Evolutionary conservation across 495 filamentous ascomycete species (phyloP), one percentile per base, ranked within the genome.

Genomic region (Penicillium argentinense): DNA sequence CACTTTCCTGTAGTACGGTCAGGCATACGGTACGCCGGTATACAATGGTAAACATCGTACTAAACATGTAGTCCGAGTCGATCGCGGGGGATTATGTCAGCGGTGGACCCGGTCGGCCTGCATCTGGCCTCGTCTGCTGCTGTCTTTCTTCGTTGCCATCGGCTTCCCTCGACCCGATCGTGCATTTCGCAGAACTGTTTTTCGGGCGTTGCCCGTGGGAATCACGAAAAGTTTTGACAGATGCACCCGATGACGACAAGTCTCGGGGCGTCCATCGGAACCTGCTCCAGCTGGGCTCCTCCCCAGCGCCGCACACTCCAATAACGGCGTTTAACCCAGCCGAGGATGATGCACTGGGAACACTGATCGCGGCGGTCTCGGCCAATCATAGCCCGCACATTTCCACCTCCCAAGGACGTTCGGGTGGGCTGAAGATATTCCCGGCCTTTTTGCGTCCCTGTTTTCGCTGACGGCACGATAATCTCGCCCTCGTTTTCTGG

Each of bases 401-500:
- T 55, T 54, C 28, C 13, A 49, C 39, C 43, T 66, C 54, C 21
- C 54, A 51, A 42, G 30, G 21, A 33, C 46, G 17, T 12, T 47
- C 50, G 53, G 50, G 59, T 66, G 64, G 64, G 62, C 63, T 60
- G 63, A 69, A 69, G 51, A 52, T 60, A 72, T 68, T 68, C 57
- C 68, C 68, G 66, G 34, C 17, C 27, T 51, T 51, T 27, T 28
- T 39, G 30, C 28, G 32, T 23, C 30, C n/a, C 32, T 27, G n/a
- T 45, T 51, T 50, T 58, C 33, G 32, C 50, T 41, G 37, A 17
- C 29, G 27, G 29, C 28, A 45, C 41, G 41, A 45, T 29, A 50
- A 51, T 51, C n/a, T 12, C 13, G 16, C 28, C 33, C 17, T 36
- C 33, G 33, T 36, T 36, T 9, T 8, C 4, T 36, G 33, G 33